These are phyloP conservation scores for Blepharisma undulans DNA, from an alignment of 169 alveolate species.

Conservation along the genomic window DNA sequence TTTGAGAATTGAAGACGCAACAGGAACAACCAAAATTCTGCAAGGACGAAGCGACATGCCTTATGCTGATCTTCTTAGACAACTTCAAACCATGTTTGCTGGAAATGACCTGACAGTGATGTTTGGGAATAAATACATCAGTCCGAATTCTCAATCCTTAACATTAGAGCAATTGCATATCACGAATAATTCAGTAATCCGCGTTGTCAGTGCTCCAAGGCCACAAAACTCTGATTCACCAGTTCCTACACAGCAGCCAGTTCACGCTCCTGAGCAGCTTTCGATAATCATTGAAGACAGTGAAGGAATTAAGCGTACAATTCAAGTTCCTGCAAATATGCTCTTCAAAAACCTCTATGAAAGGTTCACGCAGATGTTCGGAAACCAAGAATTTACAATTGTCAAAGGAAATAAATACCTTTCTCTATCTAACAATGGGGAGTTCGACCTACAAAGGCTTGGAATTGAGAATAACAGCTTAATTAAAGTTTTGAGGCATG, in stretches of 20 bases:
- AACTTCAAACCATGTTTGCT: background rate
- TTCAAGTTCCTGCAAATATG: background rate
- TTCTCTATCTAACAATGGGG: background rate
- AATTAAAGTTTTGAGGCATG: background rate
- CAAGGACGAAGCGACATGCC: background rate
- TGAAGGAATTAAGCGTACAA: background rate
- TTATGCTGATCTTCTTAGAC: background rate
- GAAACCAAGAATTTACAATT: background rate
- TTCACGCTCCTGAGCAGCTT: background rate
- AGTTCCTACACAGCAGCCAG: background rate
- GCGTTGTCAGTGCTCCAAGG: background rate
- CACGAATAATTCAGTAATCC: background rate
- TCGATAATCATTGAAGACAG: background rate
- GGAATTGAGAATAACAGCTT: background rate
- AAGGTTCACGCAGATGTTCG: background rate
- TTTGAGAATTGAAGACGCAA: background rate
- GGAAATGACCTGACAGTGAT: background rate
- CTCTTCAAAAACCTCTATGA: background rate
- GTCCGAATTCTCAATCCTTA: background rate
- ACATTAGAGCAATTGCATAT: background rate
- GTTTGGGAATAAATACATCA: background rate
- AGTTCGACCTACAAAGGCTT: background rate
- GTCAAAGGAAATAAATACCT: background rate
- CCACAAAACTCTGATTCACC: background rate
- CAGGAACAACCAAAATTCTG: background rate